Conservation (phyloP, 768 basidiomycete genomes). For the Dentipellis sp. region DNA sequence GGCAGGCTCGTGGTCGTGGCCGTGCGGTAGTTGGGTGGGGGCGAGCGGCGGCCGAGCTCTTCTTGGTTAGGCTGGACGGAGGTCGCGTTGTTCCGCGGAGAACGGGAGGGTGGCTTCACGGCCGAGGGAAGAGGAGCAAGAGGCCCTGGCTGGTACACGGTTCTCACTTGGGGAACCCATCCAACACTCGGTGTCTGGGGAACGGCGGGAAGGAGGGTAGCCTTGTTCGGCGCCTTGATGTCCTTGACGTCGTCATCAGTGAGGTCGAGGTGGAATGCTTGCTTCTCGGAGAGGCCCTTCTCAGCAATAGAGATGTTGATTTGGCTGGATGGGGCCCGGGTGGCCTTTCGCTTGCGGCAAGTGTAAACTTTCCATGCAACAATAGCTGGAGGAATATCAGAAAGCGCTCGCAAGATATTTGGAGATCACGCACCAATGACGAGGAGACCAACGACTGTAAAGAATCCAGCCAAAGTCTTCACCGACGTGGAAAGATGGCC, state of each 20-base stretch:
- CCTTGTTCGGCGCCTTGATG: conserved; percentile 1
- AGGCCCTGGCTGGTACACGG: conserved; percentile 6
- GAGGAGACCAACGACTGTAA: conserved; percentile 20
- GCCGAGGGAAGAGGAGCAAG: conserved; percentile 12
- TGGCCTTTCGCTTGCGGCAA: conserved; percentile 2
- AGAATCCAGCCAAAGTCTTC: conserved; percentile 17
- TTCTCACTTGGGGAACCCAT: conserved; percentile 13
- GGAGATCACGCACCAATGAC: conserved; percentile 14
- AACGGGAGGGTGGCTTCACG: conserved; percentile 21
- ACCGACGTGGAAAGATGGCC: conserved; percentile 15
- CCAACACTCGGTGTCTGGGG: background rate
- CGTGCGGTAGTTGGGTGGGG: conserved; percentile 5
- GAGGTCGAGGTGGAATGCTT: background rate
- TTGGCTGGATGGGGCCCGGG: background rate
- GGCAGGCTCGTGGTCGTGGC: conserved; percentile 2
- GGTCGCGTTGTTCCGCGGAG: conserved; percentile 1
- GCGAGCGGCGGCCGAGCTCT: background rate
- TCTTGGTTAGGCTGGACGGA: too few species aligned
- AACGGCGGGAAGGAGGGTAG: background rate
- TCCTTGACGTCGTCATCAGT: background rate
- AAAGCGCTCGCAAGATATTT: background rate
- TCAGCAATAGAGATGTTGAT: background rate
- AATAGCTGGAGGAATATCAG: conserved; percentile 7
- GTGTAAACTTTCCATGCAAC: conserved; percentile 13
- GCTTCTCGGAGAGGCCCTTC: background rate